Percentiles rank a stretch among this genome's conserved stretches.
Evolutionary conservation across 495 filamentous ascomycete genomes (phyloP).

Genomic region (Penicillium silybi): DNA sequence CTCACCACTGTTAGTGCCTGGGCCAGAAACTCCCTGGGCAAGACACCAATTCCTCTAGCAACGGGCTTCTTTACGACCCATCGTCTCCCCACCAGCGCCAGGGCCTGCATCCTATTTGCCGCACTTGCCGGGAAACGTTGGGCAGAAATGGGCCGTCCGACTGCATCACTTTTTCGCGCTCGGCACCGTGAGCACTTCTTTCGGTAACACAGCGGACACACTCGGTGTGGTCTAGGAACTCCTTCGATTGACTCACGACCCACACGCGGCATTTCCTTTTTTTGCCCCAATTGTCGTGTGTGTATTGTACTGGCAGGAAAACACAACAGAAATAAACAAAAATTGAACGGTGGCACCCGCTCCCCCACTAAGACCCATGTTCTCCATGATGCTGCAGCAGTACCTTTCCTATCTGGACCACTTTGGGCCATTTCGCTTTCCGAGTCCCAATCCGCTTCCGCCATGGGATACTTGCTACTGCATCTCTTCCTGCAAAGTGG

Average conservation of each 20-base stretch:
- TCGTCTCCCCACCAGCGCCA: conserved; percentile 17
- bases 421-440: conserved; percentile 10
- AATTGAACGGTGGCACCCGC: conserved; percentile 19
- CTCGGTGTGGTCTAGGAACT: conserved; percentile 11
- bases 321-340: conserved; percentile 4
- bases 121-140: conserved; percentile 34
- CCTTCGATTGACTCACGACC: conserved; percentile 4
- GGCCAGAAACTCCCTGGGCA: conserved; percentile 1
- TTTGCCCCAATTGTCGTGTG: conserved; percentile 2
- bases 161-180: conserved; percentile 19
- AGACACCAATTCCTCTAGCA: conserved; percentile 1
- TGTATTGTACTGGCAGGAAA: conserved; percentile 4
- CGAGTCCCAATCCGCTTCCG: conserved; percentile 17
- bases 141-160: conserved; percentile 32
- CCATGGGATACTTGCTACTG: conserved; percentile 19
- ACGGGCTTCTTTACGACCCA: neutral
- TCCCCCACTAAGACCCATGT: conserved; percentile 20
- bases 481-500: conserved; percentile 22
- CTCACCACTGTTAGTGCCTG: conserved; percentile 1
- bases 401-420: conserved; percentile 22
- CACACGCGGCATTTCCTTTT: conserved; percentile 1
- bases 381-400: conserved; percentile 22
- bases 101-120: conserved; percentile 30
- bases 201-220: conserved; percentile 10
- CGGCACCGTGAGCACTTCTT: neutral